Evolutionary conservation across 2,329 filamentous ascomycete species (phyloP).

Genomic region (Lomentospora prolificans): DNA sequence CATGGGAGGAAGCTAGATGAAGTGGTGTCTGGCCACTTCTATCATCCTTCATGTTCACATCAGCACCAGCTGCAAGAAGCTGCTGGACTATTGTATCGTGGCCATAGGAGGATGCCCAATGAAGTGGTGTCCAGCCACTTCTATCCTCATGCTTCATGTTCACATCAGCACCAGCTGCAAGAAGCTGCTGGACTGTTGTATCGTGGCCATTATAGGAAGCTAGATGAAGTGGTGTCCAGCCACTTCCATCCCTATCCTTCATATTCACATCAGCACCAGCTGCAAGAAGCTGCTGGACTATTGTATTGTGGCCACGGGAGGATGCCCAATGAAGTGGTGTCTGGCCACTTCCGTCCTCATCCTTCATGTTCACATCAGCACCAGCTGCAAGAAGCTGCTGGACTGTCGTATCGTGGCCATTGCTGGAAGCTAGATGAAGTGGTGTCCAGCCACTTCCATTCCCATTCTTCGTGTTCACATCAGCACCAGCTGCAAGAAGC

Average conservation of each 20-base stretch:
- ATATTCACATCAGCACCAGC: not conserved
- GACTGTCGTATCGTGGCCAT: not conserved
- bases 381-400: not conserved
- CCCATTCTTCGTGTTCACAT: not conserved
- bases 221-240: not conserved
- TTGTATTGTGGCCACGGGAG: not conserved
- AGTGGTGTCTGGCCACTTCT: not conserved
- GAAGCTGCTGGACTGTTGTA: not conserved
- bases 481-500: not conserved
- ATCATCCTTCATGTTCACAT: not conserved
- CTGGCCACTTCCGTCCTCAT: not conserved
- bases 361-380: not conserved
- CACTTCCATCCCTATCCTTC: not conserved
- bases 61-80: not conserved
- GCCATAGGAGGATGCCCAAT: too few relatives aligned
- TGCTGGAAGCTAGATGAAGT: not conserved
- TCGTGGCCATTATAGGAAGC: not conserved
- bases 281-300: not conserved
- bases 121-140: not conserved
- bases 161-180: too few relatives aligned
- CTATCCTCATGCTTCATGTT: too few relatives aligned
- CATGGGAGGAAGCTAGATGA: too few relatives aligned
- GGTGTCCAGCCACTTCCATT: not conserved
- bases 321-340: not conserved
- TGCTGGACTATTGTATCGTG: too few relatives aligned